Base-by-base conservation (phyloP, 164 flowering plant species). In the Kalanchoe fedtschenkoi region DNA sequence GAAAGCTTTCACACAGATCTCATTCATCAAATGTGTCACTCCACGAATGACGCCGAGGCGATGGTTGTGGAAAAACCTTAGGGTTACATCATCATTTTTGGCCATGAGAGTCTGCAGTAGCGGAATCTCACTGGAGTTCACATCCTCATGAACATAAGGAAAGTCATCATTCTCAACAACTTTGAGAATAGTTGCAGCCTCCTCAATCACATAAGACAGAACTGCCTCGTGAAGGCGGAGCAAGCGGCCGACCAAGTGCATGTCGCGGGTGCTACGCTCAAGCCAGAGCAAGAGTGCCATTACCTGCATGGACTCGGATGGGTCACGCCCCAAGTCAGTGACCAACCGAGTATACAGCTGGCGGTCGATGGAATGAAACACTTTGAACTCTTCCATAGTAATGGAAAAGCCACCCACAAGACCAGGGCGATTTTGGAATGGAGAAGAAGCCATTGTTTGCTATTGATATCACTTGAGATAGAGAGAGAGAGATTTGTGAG, bases 251-350 rank as follows among this genome's bases (percentile, higher is more conserved):
- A 78, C 66, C 28, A 78, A 24, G 54, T 61, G 33, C 1, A 22
- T 35, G 29, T 51, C 64, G 2, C 46, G 16, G 7, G 38, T 44
- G 2, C 24, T 47, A 1, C 67, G 53, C 68, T 84, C 92, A 0
- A 86, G 70, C 84, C 84, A 86, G 0, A 86, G 58, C 78, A 73
- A 73, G 0, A 84, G 56, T 0, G 75, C 85, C 70, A 84, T 75
- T 11, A 82, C 77, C 5, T 65, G 73, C 60, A 77, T 68, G 14
- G 80, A 58, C 67, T 82, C 69, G 9, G 15, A 60, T 0, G 70
- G 69, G 64, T 83, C 80, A 1, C 82, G 73, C 9, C 66, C 43
- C 3, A 82, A 74, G n/a, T 19, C 19, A 16, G 62, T 13, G 16
- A 77, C 72, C 6, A 86, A 63, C 0, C 70, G 64, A 13, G 67